These are phyloP conservation scores for Achaetomiella virescens DNA, from an alignment of 495 filamentous ascomycete genomes.

Conservation along the genomic window DNA sequence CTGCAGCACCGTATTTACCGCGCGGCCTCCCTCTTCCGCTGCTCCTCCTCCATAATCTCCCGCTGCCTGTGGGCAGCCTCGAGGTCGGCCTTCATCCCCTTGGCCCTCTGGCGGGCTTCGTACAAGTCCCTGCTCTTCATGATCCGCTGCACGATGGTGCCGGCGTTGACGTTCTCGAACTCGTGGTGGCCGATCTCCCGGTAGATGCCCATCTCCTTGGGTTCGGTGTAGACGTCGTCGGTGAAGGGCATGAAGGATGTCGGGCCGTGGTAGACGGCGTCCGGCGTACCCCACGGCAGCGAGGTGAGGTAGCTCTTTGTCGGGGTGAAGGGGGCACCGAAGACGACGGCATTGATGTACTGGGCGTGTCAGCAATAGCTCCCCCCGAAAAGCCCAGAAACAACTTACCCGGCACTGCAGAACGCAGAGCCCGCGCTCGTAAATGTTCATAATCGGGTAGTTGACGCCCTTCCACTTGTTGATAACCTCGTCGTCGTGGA, in stretches of 20 bases:
- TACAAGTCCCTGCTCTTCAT: constrained; percentile 76
- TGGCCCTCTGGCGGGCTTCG: constrained; percentile 82
- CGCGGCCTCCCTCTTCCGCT: constrained; percentile 34
- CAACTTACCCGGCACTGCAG: constrained; percentile 76
- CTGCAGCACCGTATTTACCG: not conserved
- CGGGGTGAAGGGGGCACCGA: constrained; percentile 82
- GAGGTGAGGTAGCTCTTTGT: constrained; percentile 65
- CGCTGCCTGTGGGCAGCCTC: constrained; percentile 55
- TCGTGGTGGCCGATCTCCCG: constrained; percentile 63
- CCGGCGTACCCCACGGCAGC: constrained; percentile 67
- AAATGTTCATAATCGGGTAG: constrained; percentile 99
- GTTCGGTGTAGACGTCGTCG: constrained; percentile 77
- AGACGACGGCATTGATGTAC: constrained; percentile 82
- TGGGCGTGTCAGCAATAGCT: constrained; percentile 28
- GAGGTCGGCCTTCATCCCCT: constrained; percentile 71
- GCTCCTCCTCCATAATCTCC: constrained; percentile 51
- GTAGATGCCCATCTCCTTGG: constrained; percentile 75
- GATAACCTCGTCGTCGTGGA: constrained; percentile 91
- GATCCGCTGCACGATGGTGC: constrained; percentile 85
- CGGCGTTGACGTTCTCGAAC: constrained; percentile 84
- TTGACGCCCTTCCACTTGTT: constrained; percentile 95
- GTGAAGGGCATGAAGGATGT: constrained; percentile 84
- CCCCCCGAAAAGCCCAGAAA: not conserved
- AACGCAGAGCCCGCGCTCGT: constrained; percentile 91
- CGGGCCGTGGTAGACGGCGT: constrained; percentile 89